Evolutionary conservation across 768 basidiomycete genomes (phyloP).

Genomic region (Holtermanniella nyarrowii): DNA sequence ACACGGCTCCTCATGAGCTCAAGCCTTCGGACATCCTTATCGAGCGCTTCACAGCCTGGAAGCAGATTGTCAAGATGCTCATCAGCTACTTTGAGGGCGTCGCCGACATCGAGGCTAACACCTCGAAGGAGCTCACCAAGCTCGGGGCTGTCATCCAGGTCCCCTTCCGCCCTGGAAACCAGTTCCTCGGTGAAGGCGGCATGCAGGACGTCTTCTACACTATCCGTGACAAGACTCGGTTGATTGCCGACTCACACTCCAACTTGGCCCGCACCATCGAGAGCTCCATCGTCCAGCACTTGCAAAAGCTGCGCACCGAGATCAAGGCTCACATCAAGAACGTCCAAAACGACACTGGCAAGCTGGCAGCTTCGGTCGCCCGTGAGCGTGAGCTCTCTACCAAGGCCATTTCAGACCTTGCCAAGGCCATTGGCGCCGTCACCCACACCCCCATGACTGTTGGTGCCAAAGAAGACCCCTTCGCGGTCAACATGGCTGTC

Average conservation of each 20-base stretch:
- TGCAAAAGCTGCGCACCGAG: conserved; percentile 86
- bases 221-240: conserved; percentile 84
- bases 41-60: conserved; percentile 66
- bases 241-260: conserved; percentile 90
- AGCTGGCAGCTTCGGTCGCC: conserved; percentile 79
- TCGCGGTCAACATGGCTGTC: conserved; percentile 44
- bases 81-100: conserved; percentile 66
- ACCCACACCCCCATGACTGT: conserved; percentile 91
- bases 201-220: conserved; percentile 89
- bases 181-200: conserved; percentile 96
- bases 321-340: conserved; percentile 98
- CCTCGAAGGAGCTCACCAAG: conserved; percentile 83
- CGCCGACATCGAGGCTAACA: conserved; percentile 88
- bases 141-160: conserved; percentile 94
- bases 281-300: conserved; percentile 91
- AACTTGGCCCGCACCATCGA: conserved; percentile 94
- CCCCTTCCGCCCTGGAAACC: conserved; percentile 87
- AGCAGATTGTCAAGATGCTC: conserved; percentile 90
- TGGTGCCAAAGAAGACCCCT: conserved; percentile 71
- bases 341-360: conserved; percentile 90
- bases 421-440: conserved; percentile 74
- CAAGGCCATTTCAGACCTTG: conserved; percentile 73
- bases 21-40: conserved; percentile 92
- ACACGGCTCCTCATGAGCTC: conserved; percentile 78
- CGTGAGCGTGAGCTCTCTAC: conserved; percentile 84